Evolutionary conservation across 345 rosid species (phyloP), one percentile per base, ranked within the genome.

Genomic region (Citrus glauca): DNA sequence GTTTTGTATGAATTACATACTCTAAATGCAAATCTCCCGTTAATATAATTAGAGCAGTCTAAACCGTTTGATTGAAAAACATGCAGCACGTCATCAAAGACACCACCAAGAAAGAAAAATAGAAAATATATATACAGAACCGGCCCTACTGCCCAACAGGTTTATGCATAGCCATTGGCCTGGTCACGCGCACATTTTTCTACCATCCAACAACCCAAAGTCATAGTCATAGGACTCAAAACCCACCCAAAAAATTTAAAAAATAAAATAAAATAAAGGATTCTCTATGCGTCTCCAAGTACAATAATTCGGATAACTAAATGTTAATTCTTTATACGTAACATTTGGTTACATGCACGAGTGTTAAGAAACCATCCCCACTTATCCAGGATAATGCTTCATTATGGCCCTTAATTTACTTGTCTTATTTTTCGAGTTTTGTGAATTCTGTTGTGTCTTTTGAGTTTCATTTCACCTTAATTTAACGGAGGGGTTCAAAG

Each of bases 401-500:
- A 71, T 40, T 45, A n/a, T 81, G 84, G 67, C 72, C 75, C 71
- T 84, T 78, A 62, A 83, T 13, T 61, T 17, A 59, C 6, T 62
- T 53, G 53, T 56, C 7, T 35, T n/a, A 19, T 27, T 42, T 66
- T 62, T 83, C 74, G 89, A 82, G 84, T 75, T 85, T 75, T 74
- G 84, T 75, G 73, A 79, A 45, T 77, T 80, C 82, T 77, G 83
- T 55, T 69, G 72, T 80, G 81, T 75, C 66, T 37, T 45, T 24
- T 32, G 25, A 40, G 48, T 67, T 57, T 40, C 28, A 25, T 20
- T 60, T 53, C 14, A 64, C 75, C 84, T 67, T 68, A 71, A 79
- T 84, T 81, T 84, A 30, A 30, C 71, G 87, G 73, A 53, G 13
- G 74, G 76, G 68, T 84, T 87, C 84, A 82, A 80, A 87, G 86